These are phyloP conservation scores for Colletotrichum destructivum DNA, from an alignment of 2,329 filamentous ascomycete genomes.

Conservation along the genomic window DNA sequence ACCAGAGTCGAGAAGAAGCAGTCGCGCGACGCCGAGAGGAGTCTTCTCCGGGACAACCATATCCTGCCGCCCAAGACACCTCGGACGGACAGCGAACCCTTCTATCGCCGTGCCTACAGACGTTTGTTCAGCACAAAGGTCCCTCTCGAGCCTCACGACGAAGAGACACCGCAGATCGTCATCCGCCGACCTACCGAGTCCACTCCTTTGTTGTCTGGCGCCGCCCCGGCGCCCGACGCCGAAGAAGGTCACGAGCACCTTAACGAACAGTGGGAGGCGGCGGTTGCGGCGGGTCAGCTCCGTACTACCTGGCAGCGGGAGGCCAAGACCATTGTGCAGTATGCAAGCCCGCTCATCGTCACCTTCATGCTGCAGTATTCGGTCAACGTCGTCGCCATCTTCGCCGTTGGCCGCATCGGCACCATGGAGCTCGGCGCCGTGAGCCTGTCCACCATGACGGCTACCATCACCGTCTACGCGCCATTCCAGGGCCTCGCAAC, in stretches of 20 bases:
- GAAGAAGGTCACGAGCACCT: constrained; percentile 66
- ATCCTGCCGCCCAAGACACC: constrained; percentile 74
- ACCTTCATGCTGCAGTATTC: constrained; percentile 88
- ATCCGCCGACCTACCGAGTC: constrained; percentile 58
- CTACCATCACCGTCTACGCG: constrained; percentile 83
- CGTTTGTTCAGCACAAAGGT: constrained; percentile 71
- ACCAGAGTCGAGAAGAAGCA: constrained; percentile 70
- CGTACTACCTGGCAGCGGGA: constrained; percentile 94
- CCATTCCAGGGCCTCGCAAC: constrained; percentile 90
- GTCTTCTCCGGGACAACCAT: constrained; percentile 76
- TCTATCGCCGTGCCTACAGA: constrained; percentile 61
- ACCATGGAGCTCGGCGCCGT: constrained; percentile 69
- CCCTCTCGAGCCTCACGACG: constrained; percentile 54
- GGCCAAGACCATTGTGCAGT: constrained; percentile 82
- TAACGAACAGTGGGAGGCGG: constrained; percentile 86
- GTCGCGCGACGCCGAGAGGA: constrained; percentile 71
- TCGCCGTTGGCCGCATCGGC: constrained; percentile 83
- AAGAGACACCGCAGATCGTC: constrained; percentile 52
- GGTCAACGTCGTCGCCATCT: constrained; percentile 85
- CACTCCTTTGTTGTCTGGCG: constrained; percentile 55
- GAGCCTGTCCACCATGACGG: constrained; percentile 78
- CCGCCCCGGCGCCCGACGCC: constrained; percentile 23
- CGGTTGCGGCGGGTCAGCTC: constrained; percentile 84
- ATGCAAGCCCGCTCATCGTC: constrained; percentile 78
- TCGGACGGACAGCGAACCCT: constrained; percentile 49